phyloP scores from a whole-genome alignment of 306 rosid genomes.

The Cicer bijugum region DNA sequence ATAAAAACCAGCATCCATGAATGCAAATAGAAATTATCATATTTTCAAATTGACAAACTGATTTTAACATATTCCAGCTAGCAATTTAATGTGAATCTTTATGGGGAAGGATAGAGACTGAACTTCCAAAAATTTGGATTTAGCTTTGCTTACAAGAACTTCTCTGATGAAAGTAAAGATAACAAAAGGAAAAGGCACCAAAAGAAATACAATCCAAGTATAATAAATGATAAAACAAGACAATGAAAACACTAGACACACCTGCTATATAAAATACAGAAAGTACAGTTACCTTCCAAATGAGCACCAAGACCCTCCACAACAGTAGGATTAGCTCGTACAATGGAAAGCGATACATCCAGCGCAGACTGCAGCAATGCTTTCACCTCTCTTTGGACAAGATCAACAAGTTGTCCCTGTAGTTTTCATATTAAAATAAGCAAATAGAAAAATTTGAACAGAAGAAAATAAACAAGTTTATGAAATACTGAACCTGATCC shows the following conservation, averaged over 20 bases:
- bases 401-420: slow-evolving; percentile 88
- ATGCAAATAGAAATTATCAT: background rate
- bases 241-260: background rate
- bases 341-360: slow-evolving; percentile 72
- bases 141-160: slow-evolving; percentile 1
- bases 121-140: background rate
- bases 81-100: background rate
- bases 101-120: background rate
- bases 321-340: slow-evolving; percentile 87
- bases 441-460: slow-evolving; percentile 34
- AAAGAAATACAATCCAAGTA: slow-evolving; percentile 18
- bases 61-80: slow-evolving; percentile 1
- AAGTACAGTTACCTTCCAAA: slow-evolving; percentile 65
- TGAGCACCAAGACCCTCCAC: slow-evolving; percentile 92
- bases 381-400: slow-evolving; percentile 88
- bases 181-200: background rate
- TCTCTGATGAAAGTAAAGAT: slow-evolving; percentile 14
- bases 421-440: slow-evolving; percentile 49
- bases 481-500: slow-evolving; percentile 71
- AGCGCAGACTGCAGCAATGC: slow-evolving; percentile 82
- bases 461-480: slow-evolving; percentile 28
- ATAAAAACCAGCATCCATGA: background rate
- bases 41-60: background rate
- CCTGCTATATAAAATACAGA: background rate
- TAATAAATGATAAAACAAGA: background rate